Conservation (phyloP, 805 yeast species). For the Candida dajiaensis region DNA sequence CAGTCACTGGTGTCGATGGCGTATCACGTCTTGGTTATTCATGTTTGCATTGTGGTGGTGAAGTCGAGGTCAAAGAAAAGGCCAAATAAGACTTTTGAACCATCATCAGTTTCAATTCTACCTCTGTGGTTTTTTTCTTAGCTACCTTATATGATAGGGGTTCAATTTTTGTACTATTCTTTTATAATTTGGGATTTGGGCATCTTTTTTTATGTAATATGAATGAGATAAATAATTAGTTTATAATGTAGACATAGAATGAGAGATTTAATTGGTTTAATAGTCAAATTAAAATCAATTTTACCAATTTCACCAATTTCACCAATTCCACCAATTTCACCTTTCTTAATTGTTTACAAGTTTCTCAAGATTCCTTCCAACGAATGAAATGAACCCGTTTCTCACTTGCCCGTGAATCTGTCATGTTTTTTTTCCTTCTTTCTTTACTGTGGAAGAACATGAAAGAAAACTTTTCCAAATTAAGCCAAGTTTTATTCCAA, state of each 20-base stretch:
- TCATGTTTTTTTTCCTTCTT: not conserved
- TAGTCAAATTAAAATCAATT: no score
- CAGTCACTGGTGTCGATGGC: conserved; percentile 24
- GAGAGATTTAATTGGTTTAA: no score
- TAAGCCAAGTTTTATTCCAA: no score
- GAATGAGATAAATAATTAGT: no score
- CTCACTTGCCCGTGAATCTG: not conserved
- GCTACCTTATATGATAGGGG: not conserved
- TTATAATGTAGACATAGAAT: no score
- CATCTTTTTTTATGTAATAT: no score
- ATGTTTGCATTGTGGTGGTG: conserved; percentile 57
- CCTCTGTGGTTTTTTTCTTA: not conserved
- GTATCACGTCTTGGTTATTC: conserved; percentile 31
- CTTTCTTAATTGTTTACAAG: no score
- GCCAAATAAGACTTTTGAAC: not conserved
- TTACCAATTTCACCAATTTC: no score
- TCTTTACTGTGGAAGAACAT: no score
- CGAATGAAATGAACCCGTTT: not conserved
- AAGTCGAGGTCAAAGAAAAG: conserved; percentile 39
- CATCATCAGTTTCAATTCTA: not conserved
- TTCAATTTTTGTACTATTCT: not conserved
- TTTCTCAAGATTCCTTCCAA: no score
- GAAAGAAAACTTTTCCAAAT: not conserved
- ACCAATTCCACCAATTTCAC: no score
- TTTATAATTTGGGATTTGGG: not conserved